Evolutionary conservation across 2,329 filamentous ascomycete species (phyloP).

Genomic region (Thielaviopsis populi): DNA sequence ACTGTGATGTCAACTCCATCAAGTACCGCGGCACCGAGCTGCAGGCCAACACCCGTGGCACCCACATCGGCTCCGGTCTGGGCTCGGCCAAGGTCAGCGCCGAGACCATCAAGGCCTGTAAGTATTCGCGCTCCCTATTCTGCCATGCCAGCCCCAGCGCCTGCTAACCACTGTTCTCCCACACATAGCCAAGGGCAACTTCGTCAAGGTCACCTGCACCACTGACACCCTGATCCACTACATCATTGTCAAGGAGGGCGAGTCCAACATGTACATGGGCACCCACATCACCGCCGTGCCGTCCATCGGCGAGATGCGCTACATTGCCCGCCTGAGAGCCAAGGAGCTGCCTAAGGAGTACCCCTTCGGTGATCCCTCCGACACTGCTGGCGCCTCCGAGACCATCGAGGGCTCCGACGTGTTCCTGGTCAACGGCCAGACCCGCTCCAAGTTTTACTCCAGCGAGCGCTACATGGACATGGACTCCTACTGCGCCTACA

Average conservation of each 20-base stretch:
- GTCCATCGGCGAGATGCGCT: slow-evolving; percentile 44
- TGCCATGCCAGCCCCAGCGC: neutral
- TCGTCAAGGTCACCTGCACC: slow-evolving; percentile 46
- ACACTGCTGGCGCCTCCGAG: slow-evolving; percentile 35
- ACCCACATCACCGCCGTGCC: slow-evolving; percentile 47
- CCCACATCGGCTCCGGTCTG: slow-evolving; percentile 45
- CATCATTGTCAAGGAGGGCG: slow-evolving; percentile 44
- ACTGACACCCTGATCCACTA: slow-evolving; percentile 49
- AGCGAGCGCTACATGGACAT: slow-evolving; percentile 57
- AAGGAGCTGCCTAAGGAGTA: slow-evolving; percentile 36
- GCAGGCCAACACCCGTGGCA: slow-evolving; percentile 36
- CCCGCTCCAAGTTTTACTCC: slow-evolving; percentile 55
- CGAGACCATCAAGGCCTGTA: slow-evolving; percentile 23
- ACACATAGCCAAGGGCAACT: slow-evolving; percentile 23
- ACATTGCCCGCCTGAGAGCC: slow-evolving; percentile 44
- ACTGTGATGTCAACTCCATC: slow-evolving; percentile 50
- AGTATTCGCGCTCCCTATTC: neutral
- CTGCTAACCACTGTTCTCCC: neutral
- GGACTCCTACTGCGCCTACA: slow-evolving; percentile 45
- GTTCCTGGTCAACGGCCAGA: slow-evolving; percentile 45
- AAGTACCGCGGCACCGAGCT: slow-evolving; percentile 43
- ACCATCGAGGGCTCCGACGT: slow-evolving; percentile 44
- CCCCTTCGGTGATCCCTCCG: slow-evolving; percentile 40
- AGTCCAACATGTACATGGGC: slow-evolving; percentile 44
- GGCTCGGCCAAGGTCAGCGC: slow-evolving; percentile 42